Base-by-base conservation (phyloP, 225 moss, liverwort and hornwort species). In the Pseudisothecium myosuroides region DNA sequence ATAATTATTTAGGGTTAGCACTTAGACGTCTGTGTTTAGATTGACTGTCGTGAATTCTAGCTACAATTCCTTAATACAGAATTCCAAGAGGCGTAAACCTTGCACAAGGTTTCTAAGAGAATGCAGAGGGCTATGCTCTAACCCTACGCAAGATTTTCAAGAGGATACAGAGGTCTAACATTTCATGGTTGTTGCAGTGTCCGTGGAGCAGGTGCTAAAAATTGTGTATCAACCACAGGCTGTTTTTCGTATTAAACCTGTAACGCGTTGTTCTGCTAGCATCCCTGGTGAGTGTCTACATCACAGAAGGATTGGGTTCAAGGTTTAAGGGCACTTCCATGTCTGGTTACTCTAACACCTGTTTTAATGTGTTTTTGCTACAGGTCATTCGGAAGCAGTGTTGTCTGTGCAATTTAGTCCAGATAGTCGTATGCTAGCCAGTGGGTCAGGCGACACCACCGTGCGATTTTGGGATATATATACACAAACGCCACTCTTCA, bases 401-500 rank as follows among this genome's bases (percentile, higher is more conserved):
- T 82, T 98, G 47, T 92, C 95, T 60, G 97, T 98, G 52, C 90
- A 94, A 86, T 98, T 98, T 89, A 97, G 98, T 87, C 98, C 98
- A 58, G 96, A 97, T 88, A 97, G 98, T 90, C 95, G 94, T 83
- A 96, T 96, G 95, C 92, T 98, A 72, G 98, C 98, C 56, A 97
- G 98, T 92, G 98, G 98, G 21, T 98, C 98, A 50, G 98, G 98
- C 23, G 98, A 98, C 87, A 98, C 98, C 26, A 96, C 97, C 24
- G 96, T 98, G 28, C 93, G 98, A n/a, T 98, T 98, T 89, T 98
- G 98, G 98, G 98, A 98, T 83, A 96, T 98, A 76, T 95, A 96
- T 80, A 98, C 98, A 39, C 97, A 98, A 91, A 97, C 97, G 67
- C 98, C 98, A 31, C 91, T 96, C 20, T 91, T 93, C 76, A 95